Percentiles rank a stretch among this genome's conserved stretches.
These are phyloP conservation scores for Hypoxylon rubiginosum DNA, from an alignment of 2,329 filamentous ascomycete species.

Conservation along the genomic window DNA sequence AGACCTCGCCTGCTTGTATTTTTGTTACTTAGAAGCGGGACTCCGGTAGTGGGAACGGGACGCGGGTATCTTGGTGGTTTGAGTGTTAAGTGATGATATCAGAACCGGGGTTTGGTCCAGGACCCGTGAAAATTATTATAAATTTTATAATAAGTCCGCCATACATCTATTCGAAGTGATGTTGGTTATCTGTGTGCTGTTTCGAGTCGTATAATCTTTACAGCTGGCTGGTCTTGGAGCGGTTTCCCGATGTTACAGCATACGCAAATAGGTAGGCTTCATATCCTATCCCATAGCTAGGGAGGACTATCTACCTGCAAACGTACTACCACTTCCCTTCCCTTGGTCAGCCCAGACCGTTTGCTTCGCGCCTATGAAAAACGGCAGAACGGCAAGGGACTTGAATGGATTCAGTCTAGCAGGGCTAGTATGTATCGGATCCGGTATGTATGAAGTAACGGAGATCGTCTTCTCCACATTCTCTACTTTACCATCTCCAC, in stretches of 20 bases:
- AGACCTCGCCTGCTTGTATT: conserved; percentile 29
- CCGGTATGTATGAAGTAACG: too few relatives aligned
- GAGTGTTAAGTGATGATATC: conserved; percentile 31
- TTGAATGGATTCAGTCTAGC: not conserved
- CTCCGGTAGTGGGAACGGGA: conserved; percentile 20
- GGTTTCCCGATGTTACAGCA: not conserved
- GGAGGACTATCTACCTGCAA: not conserved
- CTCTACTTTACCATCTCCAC: not conserved
- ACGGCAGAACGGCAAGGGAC: not conserved
- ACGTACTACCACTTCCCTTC: not conserved
- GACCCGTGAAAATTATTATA: conserved; percentile 36
- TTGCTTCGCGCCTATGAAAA: not conserved
- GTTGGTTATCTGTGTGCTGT: not conserved
- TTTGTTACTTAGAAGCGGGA: conserved; percentile 32
- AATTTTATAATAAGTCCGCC: conserved; percentile 29
- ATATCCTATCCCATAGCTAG: not conserved
- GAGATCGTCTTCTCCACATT: not conserved
- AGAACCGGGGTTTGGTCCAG: conserved; percentile 23
- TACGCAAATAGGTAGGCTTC: not conserved
- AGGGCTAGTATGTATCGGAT: not conserved
- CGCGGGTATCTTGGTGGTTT: conserved; percentile 21
- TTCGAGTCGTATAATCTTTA: not conserved
- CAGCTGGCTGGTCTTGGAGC: not conserved
- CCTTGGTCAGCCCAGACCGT: not conserved
- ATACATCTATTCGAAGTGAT: not conserved